Percentiles rank a stretch among this genome's conserved stretches.
phyloP scores from a whole-genome alignment of 2,329 filamentous ascomycete species.

The Neopestalotiopsis sp. region DNA sequence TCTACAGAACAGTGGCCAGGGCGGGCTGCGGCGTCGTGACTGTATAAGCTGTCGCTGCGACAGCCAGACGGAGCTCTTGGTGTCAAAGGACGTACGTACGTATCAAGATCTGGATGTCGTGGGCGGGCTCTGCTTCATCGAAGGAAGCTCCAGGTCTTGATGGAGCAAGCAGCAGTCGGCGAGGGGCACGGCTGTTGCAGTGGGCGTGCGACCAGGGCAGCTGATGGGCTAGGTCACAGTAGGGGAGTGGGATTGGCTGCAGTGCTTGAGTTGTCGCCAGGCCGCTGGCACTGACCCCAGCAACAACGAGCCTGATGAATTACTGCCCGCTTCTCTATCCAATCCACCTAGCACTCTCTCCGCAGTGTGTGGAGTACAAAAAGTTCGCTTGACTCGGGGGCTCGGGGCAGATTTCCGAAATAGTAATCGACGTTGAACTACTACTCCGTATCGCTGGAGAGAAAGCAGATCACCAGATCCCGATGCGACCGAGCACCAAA shows the following conservation, averaged over 20 bases:
- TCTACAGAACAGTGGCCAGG: conserved; percentile 24
- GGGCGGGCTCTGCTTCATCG: background rate
- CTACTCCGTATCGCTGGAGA: background rate
- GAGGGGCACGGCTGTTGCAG: conserved; percentile 9
- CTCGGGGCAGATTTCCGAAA: conserved; percentile 1
- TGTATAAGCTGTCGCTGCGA: background rate
- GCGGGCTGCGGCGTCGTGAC: conserved; percentile 9
- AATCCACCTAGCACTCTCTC: background rate
- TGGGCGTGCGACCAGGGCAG: background rate
- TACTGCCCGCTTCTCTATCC: background rate
- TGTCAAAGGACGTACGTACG: background rate
- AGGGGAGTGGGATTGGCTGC: conserved; percentile 5
- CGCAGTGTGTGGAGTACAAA: conserved; percentile 1
- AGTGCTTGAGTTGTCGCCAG: background rate
- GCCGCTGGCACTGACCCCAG: background rate
- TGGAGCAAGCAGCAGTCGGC: background rate
- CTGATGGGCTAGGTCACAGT: conserved; percentile 1
- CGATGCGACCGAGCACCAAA: background rate
- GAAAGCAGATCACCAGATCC: background rate
- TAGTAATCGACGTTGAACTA: background rate
- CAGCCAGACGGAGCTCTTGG: background rate
- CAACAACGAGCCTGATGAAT: background rate
- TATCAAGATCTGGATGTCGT: background rate
- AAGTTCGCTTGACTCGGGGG: conserved; percentile 1
- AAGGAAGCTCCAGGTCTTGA: conserved; percentile 7